phyloP scores from a whole-genome alignment of 768 basidiomycete genomes.

The Russula lepida region DNA sequence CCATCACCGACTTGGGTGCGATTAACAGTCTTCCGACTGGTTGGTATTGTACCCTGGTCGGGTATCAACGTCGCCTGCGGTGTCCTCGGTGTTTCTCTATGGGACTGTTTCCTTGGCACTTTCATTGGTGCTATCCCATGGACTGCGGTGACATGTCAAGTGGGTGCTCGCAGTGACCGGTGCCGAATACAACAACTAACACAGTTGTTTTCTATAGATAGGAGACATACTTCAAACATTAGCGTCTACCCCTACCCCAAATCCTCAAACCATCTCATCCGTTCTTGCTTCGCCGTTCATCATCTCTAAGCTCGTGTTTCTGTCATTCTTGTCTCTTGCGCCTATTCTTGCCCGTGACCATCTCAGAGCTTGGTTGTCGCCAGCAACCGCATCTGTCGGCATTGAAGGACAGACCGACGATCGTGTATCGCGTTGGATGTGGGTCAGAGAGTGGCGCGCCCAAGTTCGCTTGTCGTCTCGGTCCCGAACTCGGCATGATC shows the following conservation, averaged over 20 bases:
- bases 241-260: conserved; percentile 59
- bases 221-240: conserved; percentile 84
- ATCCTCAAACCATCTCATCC: conserved; percentile 72
- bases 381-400: conserved; percentile 19
- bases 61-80: conserved; percentile 96
- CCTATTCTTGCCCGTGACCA: conserved; percentile 74
- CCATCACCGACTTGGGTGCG: conserved; percentile 63
- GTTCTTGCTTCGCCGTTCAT: conserved; percentile 79
- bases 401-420: conserved; percentile 30
- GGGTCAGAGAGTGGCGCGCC: conserved; percentile 62
- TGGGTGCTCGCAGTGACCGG: conserved; percentile 28
- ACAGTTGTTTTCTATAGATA: conserved; percentile 39
- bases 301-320: conserved; percentile 71
- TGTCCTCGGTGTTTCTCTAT: conserved; percentile 71
- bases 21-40: conserved; percentile 76
- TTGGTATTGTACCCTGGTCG: conserved; percentile 94
- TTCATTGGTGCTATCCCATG: conserved; percentile 83
- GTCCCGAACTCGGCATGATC: conserved; percentile 33
- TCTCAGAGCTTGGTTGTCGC: conserved; percentile 48
- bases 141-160: conserved; percentile 90
- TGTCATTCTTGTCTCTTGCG: conserved; percentile 78
- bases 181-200: neutral
- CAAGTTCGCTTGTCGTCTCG: conserved; percentile 50
- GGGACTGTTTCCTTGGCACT: conserved; percentile 69
- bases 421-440: conserved; percentile 42